Base-by-base conservation (phyloP, 1,139 yeast genomes). In the Debaryomycetaceae sp. region DNA sequence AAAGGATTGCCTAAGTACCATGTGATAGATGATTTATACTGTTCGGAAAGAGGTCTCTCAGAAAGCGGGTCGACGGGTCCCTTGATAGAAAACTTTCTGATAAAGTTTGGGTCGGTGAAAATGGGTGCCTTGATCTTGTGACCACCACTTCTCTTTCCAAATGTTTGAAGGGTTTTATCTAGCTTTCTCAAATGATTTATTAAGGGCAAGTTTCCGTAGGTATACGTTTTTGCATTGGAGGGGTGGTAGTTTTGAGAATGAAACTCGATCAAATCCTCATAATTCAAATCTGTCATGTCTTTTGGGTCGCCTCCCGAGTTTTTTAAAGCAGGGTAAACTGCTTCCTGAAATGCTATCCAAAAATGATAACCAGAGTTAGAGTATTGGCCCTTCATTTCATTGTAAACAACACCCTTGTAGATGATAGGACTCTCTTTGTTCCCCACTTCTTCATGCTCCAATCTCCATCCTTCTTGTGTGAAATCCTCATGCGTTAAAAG, bases 311-410 rank as follows among this genome's bases (percentile, higher is more conserved):
- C 99, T 34, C 98, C 99, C 3, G 97, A 85, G 65, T 90, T 89
- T 57, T 89, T 79, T 53, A 93, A 70, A 8, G 90, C 77, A 2
- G 96, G 93, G 57, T 89, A 93, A 13, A 91, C 77, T n/a, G 90
- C 70, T 62, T 88, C 87, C 60, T 87, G 90, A 68, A 84, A 93
- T 52, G 84, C 81, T 55, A 85, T 87, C 79, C 90, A 91, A 62
- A 78, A 90, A 55, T 85, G 78, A 62, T 93, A 95, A 5, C 91
- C 81, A 0, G 97, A 81, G 60, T 89, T 93, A 1, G 97, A 87
- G 59, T 89, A 81, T 66, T 93, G 98, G 5, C 99, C 99, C 65
- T 95, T 93, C 99, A 93, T 93, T 68, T 93, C 99, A 60, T 93
- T 93, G 64, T 87, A 93, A 1, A 93, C 99, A 33, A 93, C 99